A percentile compares a stretch with the other conserved stretches of the same genome.
These are phyloP conservation scores for Phytophthora boehmeriae DNA, from an alignment of 352 stramenopile genomes.

Conservation along the genomic window DNA sequence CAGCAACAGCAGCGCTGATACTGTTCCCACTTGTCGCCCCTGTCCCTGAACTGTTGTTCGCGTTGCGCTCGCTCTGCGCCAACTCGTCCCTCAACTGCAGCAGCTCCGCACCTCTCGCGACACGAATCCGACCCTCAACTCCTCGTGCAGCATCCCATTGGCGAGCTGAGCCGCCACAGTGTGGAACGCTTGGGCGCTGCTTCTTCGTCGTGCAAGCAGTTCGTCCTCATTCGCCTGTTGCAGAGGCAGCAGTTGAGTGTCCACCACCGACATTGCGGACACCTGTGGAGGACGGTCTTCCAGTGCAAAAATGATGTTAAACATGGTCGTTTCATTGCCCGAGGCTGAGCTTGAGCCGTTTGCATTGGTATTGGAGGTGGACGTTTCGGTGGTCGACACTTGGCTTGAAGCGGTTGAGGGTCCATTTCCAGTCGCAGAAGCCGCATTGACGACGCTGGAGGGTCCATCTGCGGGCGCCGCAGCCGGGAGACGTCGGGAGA, in stretches of 20 bases:
- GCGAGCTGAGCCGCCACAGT: conserved; percentile 75
- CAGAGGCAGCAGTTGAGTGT: conserved; percentile 25
- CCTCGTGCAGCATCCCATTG: conserved; percentile 84
- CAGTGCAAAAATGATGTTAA: conserved; percentile 89
- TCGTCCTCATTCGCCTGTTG: conserved; percentile 39
- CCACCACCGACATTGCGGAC: conserved; percentile 8
- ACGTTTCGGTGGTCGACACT: conserved; percentile 8
- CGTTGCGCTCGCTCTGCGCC: conserved; percentile 62
- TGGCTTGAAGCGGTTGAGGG: not conserved
- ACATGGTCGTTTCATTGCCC: conserved; percentile 84
- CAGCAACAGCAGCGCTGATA: conserved; percentile 31
- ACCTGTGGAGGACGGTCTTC: conserved; percentile 47
- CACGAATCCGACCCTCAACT: conserved; percentile 81
- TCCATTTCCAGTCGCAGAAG: conserved; percentile 6
- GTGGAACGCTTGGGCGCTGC: conserved; percentile 59
- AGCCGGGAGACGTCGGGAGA: conserved; percentile 42
- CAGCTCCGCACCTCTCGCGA: conserved; percentile 78
- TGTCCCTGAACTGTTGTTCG: conserved; percentile 19
- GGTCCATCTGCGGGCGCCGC: conserved; percentile 17
- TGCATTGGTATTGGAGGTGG: conserved; percentile 9
- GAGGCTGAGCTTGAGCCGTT: conserved; percentile 11
- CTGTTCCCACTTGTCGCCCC: conserved; percentile 33
- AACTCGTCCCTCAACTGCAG: conserved; percentile 84
- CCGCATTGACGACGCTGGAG: not conserved
- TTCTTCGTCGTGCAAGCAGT: conserved; percentile 36